Percentiles rank a stretch among this genome's conserved stretches.
phyloP scores from a whole-genome alignment of 1,284 basidiomycete genomes.

The Trametes versicolor region DNA sequence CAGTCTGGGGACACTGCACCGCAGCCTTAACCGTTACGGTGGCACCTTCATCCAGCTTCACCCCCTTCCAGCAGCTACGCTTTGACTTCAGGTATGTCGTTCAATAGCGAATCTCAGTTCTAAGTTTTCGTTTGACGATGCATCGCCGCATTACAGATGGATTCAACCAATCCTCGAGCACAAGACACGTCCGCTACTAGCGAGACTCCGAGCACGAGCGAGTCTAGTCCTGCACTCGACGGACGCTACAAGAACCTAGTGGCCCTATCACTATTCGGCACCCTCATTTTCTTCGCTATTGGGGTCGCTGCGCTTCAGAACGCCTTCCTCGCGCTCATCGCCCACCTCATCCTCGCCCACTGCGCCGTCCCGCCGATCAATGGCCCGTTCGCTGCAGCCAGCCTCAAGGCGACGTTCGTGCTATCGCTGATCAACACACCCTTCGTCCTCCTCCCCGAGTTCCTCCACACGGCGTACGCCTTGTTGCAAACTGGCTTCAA shows the following conservation, averaged over 20 bases:
- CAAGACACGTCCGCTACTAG: too few species aligned
- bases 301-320: not conserved
- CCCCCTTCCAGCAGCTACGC: not conserved
- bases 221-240: not conserved
- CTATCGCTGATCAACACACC: not conserved
- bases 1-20: not conserved
- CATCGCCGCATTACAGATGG: too few species aligned
- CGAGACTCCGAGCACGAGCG: not conserved
- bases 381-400: not conserved
- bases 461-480: not conserved
- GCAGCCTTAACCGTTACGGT: not conserved
- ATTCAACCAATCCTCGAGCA: too few species aligned
- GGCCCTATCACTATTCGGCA: not conserved
- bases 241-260: not conserved
- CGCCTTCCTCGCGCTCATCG: not conserved
- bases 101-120: too few species aligned
- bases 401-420: not conserved
- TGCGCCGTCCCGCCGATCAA: not conserved
- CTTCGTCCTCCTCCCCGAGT: not conserved
- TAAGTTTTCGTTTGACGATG: too few species aligned
- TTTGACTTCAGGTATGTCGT: too few species aligned
- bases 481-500: not conserved
- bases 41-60: not conserved
- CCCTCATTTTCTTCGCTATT: not conserved
- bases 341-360: not conserved